Evolutionary conservation across 352 stramenopile species (phyloP), one percentile per base, ranked within the genome.

Genomic region (Plasmopara viticola): DNA sequence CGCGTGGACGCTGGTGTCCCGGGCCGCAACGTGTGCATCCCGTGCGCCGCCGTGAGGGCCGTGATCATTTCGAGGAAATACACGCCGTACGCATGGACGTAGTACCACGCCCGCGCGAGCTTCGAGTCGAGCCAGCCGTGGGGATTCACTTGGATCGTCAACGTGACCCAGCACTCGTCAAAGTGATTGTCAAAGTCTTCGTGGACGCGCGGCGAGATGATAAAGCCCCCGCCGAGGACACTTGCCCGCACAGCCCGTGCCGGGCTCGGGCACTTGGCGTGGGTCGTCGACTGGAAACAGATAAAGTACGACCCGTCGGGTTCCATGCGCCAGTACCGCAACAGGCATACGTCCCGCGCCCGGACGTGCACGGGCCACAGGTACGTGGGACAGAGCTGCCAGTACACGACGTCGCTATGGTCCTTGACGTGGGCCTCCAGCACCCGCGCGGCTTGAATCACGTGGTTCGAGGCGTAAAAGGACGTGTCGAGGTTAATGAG

Each of bases 271-370:
- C 77, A 90, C 5, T 81, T 58, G 2, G 52, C 6, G 51, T 94
- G 76, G 0, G 74, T 78, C 13, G 78, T 90, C n/a, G 83, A 94
- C 65, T 94, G 83, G 53, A 90, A 88, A 53, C 80, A 91, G 48
- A 94, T 78, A 53, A 91, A 87, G 42, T 90, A 94, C 3, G 80
- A 87, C 20, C 72, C 67, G 55, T 91, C 80, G 5, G 82, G 71
- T 41, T 91, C 78, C 58, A 87, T 90, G 10, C 77, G 78, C 83
- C 83, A 94, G 51, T 94, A 90, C 20, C 83, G 78, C 4, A 91
- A 59, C 41, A 94, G 56, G 30, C 78, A 90, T 28, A 90, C 53
- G 15, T 94, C 80, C 8, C 83, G 80, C n/a, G 74, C 58, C 38
- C 74, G 76, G 5, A 85, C 78, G 15, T 70, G 58, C 17, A 90